Conservation (phyloP, 1,284 basidiomycete species). For the Leccinum insolens region DNA sequence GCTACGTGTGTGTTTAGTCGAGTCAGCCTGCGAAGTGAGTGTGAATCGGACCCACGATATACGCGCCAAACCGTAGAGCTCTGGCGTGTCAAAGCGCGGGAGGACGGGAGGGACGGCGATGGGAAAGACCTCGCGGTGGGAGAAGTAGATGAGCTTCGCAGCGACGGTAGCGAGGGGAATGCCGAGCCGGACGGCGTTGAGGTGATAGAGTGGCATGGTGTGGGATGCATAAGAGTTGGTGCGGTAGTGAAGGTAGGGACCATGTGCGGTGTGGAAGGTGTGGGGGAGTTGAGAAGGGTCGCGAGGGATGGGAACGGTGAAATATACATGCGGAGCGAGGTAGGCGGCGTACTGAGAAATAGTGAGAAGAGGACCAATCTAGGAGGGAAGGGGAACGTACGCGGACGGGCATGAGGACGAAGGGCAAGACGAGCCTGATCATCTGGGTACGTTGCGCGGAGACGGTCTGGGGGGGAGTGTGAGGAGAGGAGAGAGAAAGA, state of each 20-base stretch:
- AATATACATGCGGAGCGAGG: constrained; percentile 63
- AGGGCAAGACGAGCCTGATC: constrained; percentile 57
- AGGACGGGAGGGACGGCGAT: constrained; percentile 49
- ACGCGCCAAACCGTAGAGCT: constrained; percentile 85
- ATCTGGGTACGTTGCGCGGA: constrained; percentile 49
- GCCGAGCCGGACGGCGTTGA: constrained; percentile 38
- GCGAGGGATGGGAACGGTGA: constrained; percentile 48
- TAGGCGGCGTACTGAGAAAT: constrained; percentile 52
- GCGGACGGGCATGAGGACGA: constrained; percentile 53
- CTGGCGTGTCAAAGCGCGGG: constrained; percentile 62
- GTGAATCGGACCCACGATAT: constrained; percentile 34
- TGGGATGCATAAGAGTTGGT: constrained; percentile 27
- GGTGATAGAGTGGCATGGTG: constrained; percentile 43
- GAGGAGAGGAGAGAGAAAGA: background rate
- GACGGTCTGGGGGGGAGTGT: constrained; percentile 40
- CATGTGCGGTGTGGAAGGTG: constrained; percentile 53
- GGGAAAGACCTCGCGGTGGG: constrained; percentile 53
- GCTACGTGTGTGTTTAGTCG: constrained; percentile 44
- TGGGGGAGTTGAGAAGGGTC: constrained; percentile 29
- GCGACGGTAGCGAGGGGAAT: constrained; percentile 56
- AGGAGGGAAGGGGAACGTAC: constrained; percentile 35
- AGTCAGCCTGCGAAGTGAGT: constrained; percentile 4
- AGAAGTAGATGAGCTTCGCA: constrained; percentile 65
- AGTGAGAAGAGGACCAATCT: constrained; percentile 8
- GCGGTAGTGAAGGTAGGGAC: constrained; percentile 60